phyloP scores from a whole-genome alignment of 2,329 filamentous ascomycete species.

The Botrytis galanthina region DNA sequence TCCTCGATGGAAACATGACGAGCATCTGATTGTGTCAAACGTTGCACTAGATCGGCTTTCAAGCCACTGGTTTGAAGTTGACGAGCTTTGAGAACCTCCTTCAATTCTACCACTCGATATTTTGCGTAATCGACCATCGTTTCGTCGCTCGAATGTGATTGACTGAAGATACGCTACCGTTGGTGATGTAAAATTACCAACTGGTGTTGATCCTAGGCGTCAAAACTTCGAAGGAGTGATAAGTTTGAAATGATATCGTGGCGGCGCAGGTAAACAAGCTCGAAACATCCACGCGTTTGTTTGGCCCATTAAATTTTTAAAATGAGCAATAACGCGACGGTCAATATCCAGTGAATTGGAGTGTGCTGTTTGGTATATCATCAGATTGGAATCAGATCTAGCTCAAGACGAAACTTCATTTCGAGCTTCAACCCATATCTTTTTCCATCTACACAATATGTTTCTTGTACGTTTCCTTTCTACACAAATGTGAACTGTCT shows the following conservation, averaged over 20 bases:
- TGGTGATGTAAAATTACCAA: not conserved
- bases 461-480: not conserved
- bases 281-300: not conserved
- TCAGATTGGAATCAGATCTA: not conserved
- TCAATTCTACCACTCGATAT: not conserved
- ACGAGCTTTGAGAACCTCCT: not conserved
- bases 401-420: not conserved
- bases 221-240: not conserved
- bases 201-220: too few relatives aligned
- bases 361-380: not conserved
- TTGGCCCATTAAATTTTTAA: not conserved
- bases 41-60: not conserved
- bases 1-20: not conserved
- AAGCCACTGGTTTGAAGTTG: not conserved
- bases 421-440: not conserved
- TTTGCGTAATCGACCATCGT: conserved; percentile 12
- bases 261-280: not conserved
- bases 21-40: conserved; percentile 12
- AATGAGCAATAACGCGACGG: not conserved
- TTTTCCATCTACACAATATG: not conserved
- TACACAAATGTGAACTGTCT: not conserved
- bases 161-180: not conserved
- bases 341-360: not conserved
- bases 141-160: not conserved
- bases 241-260: too few relatives aligned